phyloP scores from a whole-genome alignment of 2,329 filamentous ascomycete species.

The Phaeosphaeria sp. region DNA sequence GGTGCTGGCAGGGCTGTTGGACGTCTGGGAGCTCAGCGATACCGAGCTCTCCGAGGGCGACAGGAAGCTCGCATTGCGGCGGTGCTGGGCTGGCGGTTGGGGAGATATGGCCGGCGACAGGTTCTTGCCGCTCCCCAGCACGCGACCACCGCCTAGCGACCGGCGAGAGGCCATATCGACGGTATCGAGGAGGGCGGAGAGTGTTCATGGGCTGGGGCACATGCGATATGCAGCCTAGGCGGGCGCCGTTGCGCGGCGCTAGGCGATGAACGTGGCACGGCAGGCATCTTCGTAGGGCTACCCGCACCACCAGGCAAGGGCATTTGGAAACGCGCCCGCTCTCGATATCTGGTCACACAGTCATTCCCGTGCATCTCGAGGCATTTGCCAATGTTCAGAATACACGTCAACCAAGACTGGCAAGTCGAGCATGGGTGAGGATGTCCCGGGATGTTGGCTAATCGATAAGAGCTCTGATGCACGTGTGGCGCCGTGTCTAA shows the following conservation, averaged over 20 bases:
- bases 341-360: not conserved
- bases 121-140: slow-evolving; percentile 84
- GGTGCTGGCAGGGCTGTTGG: slow-evolving; percentile 72
- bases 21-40: slow-evolving; percentile 78
- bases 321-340: not conserved
- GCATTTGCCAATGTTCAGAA: too few relatives aligned
- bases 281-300: slow-evolving; percentile 15
- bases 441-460: not conserved
- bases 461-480: slow-evolving; percentile 9
- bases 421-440: not conserved
- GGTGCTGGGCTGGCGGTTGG: slow-evolving; percentile 33
- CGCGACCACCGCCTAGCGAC: slow-evolving; percentile 84
- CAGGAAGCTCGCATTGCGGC: slow-evolving; percentile 57
- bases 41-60: slow-evolving; percentile 75
- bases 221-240: slow-evolving; percentile 11
- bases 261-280: slow-evolving; percentile 8
- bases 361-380: not conserved
- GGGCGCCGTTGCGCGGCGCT: slow-evolving; percentile 21
- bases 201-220: slow-evolving; percentile 21
- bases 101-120: slow-evolving; percentile 68
- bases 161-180: slow-evolving; percentile 58
- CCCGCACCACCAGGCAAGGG: not conserved
- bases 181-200: slow-evolving; percentile 22
- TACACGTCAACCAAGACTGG: too few relatives aligned
- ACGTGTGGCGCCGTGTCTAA: slow-evolving; percentile 15